Percentiles rank a stretch among this genome's conserved stretches.
These are phyloP conservation scores for Nasturtium officinale DNA, from an alignment of 345 rosid species.

Conservation along the genomic window DNA sequence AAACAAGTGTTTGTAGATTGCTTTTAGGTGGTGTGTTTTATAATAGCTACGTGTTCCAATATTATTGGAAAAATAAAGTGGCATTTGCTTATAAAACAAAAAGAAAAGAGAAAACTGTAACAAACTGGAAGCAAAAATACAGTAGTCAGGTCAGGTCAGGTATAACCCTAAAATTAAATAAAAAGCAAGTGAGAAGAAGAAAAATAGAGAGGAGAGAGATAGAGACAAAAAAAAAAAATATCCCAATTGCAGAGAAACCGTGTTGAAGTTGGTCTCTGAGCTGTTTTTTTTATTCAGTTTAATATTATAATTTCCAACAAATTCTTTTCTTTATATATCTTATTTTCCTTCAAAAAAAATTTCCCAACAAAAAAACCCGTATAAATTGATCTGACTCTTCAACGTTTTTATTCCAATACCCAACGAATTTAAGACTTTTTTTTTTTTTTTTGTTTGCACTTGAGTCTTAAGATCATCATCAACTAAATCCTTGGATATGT, in stretches of 20 bases:
- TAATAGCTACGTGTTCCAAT: constrained; percentile 18
- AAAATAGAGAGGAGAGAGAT: constrained; percentile 4
- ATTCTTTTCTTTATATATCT: not conserved
- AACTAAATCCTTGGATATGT: constrained; percentile 11
- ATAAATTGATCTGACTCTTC: constrained; percentile 14
- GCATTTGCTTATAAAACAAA: constrained; percentile 28
- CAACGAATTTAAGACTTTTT: constrained; percentile 25
- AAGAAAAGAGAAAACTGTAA: constrained; percentile 1
- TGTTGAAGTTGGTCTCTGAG: constrained; percentile 47
- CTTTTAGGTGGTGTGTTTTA: constrained; percentile 23
- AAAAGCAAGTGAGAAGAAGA: not conserved
- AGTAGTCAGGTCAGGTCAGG: constrained; percentile 39
- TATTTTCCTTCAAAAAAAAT: not conserved
- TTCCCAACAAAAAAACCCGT: constrained; percentile 24
- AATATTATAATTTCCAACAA: constrained; percentile 13
- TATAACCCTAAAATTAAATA: constrained; percentile 22
- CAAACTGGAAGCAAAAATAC: constrained; percentile 31
- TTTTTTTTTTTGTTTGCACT: not conserved
- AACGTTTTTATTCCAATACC: constrained; percentile 21
- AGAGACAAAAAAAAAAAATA: too few species aligned
- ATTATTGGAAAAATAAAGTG: constrained; percentile 30
- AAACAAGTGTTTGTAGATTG: constrained; percentile 15
- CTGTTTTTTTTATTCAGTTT: constrained; percentile 22
- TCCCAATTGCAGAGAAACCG: constrained; percentile 48
- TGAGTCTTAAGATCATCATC: not conserved